Conservation (phyloP, 495 filamentous ascomycete species). For the Cercophora sp. region DNA sequence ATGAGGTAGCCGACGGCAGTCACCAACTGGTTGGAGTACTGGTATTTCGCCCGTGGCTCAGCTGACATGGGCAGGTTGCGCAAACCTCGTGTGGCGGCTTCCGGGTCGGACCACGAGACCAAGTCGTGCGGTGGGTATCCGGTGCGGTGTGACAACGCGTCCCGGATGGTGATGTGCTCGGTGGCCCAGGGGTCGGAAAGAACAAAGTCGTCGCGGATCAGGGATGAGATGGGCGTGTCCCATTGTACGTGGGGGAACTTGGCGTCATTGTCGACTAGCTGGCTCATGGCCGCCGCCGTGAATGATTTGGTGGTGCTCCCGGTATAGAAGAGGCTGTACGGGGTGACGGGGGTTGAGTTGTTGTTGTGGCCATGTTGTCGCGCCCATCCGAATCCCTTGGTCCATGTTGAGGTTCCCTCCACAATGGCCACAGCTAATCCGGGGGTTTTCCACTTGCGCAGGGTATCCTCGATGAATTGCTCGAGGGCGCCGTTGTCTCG, state of each 20-base stretch:
- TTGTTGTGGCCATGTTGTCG: too few relatives aligned
- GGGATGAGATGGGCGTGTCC: conserved; percentile 38
- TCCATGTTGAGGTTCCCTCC: not conserved
- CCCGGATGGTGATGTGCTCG: conserved; percentile 40
- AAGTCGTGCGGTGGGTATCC: conserved; percentile 37
- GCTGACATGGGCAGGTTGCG: conserved; percentile 37
- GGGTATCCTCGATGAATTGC: not conserved
- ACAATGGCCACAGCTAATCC: not conserved
- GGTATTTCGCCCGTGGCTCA: conserved; percentile 34
- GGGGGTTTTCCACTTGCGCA: not conserved
- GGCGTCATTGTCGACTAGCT: conserved; percentile 36
- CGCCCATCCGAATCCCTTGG: not conserved
- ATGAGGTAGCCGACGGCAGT: conserved; percentile 17
- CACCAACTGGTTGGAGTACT: conserved; percentile 48
- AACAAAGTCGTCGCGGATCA: conserved; percentile 52
- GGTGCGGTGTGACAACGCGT: conserved; percentile 42
- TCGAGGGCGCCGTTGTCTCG: not conserved
- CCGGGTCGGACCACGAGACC: conserved; percentile 8
- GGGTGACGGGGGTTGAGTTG: not conserved
- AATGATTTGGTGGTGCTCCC: conserved; percentile 51
- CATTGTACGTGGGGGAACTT: conserved; percentile 32
- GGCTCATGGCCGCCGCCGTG: conserved; percentile 42
- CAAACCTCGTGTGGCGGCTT: conserved; percentile 32
- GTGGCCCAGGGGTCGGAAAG: conserved; percentile 42
- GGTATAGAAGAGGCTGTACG: conserved; percentile 8